These are phyloP conservation scores for Striga hermonthica DNA, from an alignment of 305 asterid species.

Conservation along the genomic window DNA sequence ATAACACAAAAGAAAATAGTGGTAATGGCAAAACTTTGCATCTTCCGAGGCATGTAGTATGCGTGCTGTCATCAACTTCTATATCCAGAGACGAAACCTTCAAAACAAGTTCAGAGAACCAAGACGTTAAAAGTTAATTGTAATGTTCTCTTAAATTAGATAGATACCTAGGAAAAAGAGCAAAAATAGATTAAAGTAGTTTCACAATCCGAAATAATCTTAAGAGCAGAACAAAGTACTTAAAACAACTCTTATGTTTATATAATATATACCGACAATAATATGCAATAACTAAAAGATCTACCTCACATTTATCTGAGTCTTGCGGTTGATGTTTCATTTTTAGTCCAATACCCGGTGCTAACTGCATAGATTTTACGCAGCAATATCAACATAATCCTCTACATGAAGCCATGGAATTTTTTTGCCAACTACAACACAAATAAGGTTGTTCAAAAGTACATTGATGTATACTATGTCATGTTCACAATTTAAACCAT, in stretches of 20 bases:
- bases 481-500: not conserved
- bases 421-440: not conserved
- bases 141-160: slow-evolving; percentile 1
- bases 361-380: slow-evolving; percentile 41
- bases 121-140: slow-evolving; percentile 6
- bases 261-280: not conserved
- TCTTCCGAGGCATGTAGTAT: slow-evolving; percentile 31
- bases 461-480: not conserved
- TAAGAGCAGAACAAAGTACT: not conserved
- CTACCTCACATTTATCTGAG: slow-evolving; percentile 47
- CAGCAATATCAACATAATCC: slow-evolving; percentile 21
- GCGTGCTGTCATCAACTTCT: slow-evolving; percentile 27
- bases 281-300: slow-evolving; percentile 13
- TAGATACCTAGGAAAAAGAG: slow-evolving; percentile 3
- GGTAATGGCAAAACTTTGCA: slow-evolving; percentile 49
- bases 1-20: slow-evolving; percentile 2
- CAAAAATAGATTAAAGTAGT: not conserved
- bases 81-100: slow-evolving; percentile 35
- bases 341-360: slow-evolving; percentile 41
- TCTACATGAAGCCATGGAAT: slow-evolving; percentile 1
- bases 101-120: slow-evolving; percentile 29
- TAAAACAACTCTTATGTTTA: not conserved
- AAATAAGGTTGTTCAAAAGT: not conserved
- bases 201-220: not conserved
- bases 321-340: slow-evolving; percentile 27